Conservation (phyloP, 805 yeast species). For the Saturnispora sekii region DNA sequence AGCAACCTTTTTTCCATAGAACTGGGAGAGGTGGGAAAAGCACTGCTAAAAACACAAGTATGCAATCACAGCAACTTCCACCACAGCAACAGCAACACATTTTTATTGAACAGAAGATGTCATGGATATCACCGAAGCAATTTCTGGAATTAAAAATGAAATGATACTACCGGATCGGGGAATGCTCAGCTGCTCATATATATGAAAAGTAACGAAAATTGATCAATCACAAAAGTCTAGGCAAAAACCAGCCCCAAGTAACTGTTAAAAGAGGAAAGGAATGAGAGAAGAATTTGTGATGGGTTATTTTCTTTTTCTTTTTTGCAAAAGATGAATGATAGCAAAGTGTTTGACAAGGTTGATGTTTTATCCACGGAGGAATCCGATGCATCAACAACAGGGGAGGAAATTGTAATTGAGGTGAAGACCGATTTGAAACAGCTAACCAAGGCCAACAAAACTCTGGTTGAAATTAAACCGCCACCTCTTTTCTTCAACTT, state of each 20-base stretch:
- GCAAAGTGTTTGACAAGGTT: neutral
- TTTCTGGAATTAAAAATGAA: neutral
- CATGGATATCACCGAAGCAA: too few relatives aligned
- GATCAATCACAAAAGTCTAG: too few relatives aligned
- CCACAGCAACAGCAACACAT: constrained; percentile 23
- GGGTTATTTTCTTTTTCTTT: neutral
- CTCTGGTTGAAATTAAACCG: too few relatives aligned
- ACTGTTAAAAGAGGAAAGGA: neutral
- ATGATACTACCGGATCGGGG: neutral
- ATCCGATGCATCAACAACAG: neutral
- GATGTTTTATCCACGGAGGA: neutral
- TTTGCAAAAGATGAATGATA: neutral
- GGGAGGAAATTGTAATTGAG: neutral
- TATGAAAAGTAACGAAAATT: too few relatives aligned
- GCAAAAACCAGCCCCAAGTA: neutral
- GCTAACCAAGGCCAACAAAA: neutral
- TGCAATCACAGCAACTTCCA: constrained; percentile 43
- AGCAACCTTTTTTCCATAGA: constrained; percentile 58
- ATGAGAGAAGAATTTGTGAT: neutral
- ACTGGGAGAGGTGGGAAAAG: constrained; percentile 77
- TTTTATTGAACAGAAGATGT: neutral
- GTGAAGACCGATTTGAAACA: neutral
- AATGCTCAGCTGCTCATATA: too few relatives aligned
- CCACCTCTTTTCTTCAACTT: too few relatives aligned
- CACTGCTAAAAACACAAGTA: constrained; percentile 59